Conservation (phyloP, 352 stramenopile genomes). For the Phytophthora idaei region DNA sequence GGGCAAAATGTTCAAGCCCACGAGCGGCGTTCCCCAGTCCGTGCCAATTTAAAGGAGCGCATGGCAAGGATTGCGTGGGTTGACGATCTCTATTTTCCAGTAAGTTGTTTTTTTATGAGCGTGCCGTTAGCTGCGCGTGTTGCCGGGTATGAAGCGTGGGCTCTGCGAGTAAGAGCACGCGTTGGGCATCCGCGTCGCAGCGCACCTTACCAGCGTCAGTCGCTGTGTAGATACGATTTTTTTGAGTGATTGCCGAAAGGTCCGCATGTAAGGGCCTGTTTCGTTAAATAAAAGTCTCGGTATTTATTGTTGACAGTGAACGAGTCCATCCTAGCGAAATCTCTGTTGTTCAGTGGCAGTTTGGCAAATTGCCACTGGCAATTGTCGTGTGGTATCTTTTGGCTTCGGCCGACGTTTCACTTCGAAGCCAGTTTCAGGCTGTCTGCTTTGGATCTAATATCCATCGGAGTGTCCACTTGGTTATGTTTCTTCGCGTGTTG, state of each 20-base stretch:
- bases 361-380: not conserved
- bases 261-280: conserved; percentile 33
- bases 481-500: conserved; percentile 1
- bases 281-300: conserved; percentile 48
- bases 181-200: conserved; percentile 21
- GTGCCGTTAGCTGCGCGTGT: conserved; percentile 25
- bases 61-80: conserved; percentile 1
- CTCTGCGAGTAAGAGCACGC: conserved; percentile 31
- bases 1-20: conserved; percentile 50
- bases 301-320: conserved; percentile 44
- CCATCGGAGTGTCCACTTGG: not conserved
- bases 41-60: conserved; percentile 41
- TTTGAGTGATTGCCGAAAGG: conserved; percentile 31
- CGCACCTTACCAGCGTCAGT: conserved; percentile 19
- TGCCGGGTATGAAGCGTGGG: conserved; percentile 34
- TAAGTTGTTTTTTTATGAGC: conserved; percentile 33
- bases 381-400: not conserved
- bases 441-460: conserved; percentile 1
- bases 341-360: not conserved
- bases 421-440: not conserved
- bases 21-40: conserved; percentile 41
- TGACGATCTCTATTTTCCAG: conserved; percentile 26
- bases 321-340: not conserved
- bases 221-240: conserved; percentile 43
- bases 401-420: not conserved